These are phyloP conservation scores for Amanita phalloides DNA, from an alignment of 768 basidiomycete genomes.

Conservation along the genomic window DNA sequence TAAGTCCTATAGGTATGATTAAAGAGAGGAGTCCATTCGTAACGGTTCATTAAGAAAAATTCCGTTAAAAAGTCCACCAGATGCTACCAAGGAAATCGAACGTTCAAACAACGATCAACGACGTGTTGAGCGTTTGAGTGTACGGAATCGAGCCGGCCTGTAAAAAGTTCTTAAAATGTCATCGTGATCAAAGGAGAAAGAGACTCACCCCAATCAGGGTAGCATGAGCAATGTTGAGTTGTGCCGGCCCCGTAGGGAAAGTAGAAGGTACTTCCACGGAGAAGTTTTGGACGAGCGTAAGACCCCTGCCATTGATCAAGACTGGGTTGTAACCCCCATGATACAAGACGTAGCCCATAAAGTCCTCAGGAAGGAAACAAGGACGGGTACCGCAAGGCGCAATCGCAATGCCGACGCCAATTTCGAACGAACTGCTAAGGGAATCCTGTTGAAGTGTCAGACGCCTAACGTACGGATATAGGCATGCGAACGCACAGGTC, in stretches of 20 bases:
- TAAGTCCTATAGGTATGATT: not conserved
- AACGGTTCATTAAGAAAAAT: not conserved
- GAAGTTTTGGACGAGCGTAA: conserved; percentile 33
- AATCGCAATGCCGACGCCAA: conserved; percentile 35
- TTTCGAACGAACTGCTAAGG: conserved; percentile 28
- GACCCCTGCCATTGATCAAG: conserved; percentile 12
- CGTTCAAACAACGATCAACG: not conserved
- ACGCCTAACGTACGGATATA: not conserved
- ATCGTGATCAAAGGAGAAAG: not conserved
- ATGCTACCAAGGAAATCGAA: not conserved
- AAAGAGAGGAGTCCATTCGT: not conserved
- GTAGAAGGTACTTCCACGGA: conserved; percentile 26
- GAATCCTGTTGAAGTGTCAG: conserved; percentile 18
- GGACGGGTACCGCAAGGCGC: conserved; percentile 20
- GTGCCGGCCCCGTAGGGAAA: conserved; percentile 17
- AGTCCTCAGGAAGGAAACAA: conserved; percentile 14
- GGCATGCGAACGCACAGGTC: conserved; percentile 25
- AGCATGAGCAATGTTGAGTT: conserved; percentile 25
- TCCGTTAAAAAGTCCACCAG: not conserved
- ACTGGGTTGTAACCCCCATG: conserved; percentile 34
- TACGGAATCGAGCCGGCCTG: not conserved
- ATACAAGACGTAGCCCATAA: conserved; percentile 33
- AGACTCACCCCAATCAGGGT: conserved; percentile 29
- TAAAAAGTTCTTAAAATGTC: not conserved
- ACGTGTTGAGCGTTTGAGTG: not conserved